Evolutionary conservation across 2,329 filamentous ascomycete genomes (phyloP).

Genomic region (Epichloe gansuensis): DNA sequence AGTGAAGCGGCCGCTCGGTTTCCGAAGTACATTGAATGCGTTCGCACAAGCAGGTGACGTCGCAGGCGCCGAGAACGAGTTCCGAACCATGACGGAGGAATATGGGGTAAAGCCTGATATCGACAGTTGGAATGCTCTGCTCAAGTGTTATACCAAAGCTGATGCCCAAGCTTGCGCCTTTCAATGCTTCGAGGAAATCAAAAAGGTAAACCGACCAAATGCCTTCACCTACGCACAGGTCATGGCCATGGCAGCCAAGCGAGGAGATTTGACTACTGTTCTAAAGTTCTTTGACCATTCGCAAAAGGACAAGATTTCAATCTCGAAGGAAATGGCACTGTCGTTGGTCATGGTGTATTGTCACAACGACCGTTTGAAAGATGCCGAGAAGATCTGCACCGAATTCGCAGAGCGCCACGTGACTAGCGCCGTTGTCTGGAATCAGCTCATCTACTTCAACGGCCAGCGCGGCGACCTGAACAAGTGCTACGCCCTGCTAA

Average conservation of each 20-base stretch:
- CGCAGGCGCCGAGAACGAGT: constrained; percentile 42
- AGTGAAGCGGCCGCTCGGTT: constrained; percentile 22
- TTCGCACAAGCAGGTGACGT: constrained; percentile 58
- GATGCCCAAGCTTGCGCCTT: constrained; percentile 56
- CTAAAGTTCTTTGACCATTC: constrained; percentile 53
- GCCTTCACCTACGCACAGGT: constrained; percentile 56
- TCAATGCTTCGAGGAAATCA: constrained; percentile 49
- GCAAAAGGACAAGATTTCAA: constrained; percentile 34
- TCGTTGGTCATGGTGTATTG: constrained; percentile 57
- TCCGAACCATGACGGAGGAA: constrained; percentile 45
- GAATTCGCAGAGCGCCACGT: constrained; percentile 40
- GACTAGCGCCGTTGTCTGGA: constrained; percentile 56
- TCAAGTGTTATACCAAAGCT: constrained; percentile 56
- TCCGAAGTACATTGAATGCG: constrained; percentile 53
- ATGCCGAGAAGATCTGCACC: constrained; percentile 27
- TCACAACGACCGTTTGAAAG: constrained; percentile 21
- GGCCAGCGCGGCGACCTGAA: constrained; percentile 45
- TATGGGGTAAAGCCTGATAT: constrained; percentile 45
- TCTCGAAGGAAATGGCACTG: constrained; percentile 46
- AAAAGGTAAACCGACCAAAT: constrained; percentile 38
- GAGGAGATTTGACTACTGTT: constrained; percentile 61
- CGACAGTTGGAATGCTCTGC: constrained; percentile 61
- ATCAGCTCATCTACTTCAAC: constrained; percentile 58
- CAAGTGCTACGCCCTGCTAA: constrained; percentile 35
- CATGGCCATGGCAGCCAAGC: constrained; percentile 56